These are phyloP conservation scores for Xerocomus nothofagi DNA, from an alignment of 1,284 basidiomycete species.

Conservation along the genomic window DNA sequence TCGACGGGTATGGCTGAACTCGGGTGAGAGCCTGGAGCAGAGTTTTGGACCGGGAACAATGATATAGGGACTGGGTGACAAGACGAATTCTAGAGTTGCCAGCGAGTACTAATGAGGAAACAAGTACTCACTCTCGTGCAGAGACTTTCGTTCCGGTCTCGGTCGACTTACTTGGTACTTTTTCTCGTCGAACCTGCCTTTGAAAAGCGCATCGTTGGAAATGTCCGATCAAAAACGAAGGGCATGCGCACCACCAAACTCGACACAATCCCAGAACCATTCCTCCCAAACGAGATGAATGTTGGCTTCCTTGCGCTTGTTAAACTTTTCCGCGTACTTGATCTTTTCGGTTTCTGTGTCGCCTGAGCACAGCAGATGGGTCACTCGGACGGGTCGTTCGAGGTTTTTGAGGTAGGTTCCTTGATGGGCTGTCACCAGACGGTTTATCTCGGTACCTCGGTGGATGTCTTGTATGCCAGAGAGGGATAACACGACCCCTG, in stretches of 20 bases:
- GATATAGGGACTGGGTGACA: slow-evolving; percentile 20
- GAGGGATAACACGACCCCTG: slow-evolving; percentile 58
- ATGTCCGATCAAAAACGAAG: neutral
- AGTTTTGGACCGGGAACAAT: slow-evolving; percentile 13
- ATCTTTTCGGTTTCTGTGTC: slow-evolving; percentile 61
- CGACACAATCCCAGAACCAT: slow-evolving; percentile 82
- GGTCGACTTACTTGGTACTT: slow-evolving; percentile 60
- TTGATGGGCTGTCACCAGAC: slow-evolving; percentile 50
- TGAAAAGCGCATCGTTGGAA: neutral
- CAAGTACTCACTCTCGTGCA: slow-evolving; percentile 33
- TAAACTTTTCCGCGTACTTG: slow-evolving; percentile 67
- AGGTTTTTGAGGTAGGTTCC: slow-evolving; percentile 62
- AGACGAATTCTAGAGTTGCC: neutral
- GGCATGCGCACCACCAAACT: slow-evolving; percentile 54
- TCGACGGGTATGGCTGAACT: slow-evolving; percentile 14
- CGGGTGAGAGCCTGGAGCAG: slow-evolving; percentile 18
- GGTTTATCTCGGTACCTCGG: slow-evolving; percentile 56
- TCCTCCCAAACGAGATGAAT: slow-evolving; percentile 80
- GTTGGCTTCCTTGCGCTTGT: slow-evolving; percentile 58
- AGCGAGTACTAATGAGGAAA: neutral
- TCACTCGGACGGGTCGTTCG: slow-evolving; percentile 66
- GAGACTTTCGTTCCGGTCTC: slow-evolving; percentile 51
- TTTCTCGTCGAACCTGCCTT: slow-evolving; percentile 51
- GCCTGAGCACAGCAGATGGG: slow-evolving; percentile 61
- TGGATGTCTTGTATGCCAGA: slow-evolving; percentile 64